Evolutionary conservation across 306 rosid genomes (phyloP).

Genomic region (Rosa rugosa): DNA sequence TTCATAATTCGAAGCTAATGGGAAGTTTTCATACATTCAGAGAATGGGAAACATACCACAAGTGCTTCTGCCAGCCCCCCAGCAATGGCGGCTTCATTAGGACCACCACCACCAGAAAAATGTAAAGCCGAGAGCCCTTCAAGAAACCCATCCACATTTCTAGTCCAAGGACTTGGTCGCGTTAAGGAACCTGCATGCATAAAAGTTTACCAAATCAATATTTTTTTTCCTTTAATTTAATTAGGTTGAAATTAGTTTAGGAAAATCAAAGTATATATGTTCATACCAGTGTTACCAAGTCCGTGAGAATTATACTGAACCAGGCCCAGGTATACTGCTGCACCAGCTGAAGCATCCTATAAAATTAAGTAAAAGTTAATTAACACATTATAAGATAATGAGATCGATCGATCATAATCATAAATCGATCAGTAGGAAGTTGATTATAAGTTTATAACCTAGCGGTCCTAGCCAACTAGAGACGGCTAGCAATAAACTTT

Average conservation of each 20-base stretch:
- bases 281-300: not conserved
- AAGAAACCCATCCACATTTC: not conserved
- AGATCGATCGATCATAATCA: not conserved
- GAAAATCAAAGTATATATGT: not conserved
- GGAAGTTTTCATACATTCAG: not conserved
- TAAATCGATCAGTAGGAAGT: not conserved
- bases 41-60: not conserved
- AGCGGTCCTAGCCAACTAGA: not conserved
- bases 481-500: not conserved
- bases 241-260: not conserved
- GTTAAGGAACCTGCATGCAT: slow-evolving; percentile 11
- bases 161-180: slow-evolving; percentile 15
- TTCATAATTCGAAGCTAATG: not conserved
- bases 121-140: not conserved
- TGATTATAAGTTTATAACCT: not conserved
- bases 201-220: not conserved
- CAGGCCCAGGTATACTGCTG: not conserved
- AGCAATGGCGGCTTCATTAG: slow-evolving; percentile 8
- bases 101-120: slow-evolving; percentile 2
- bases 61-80: slow-evolving; percentile 19
- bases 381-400: too few species aligned
- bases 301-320: slow-evolving; percentile 14
- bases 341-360: not conserved
- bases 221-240: not conserved
- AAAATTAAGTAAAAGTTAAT: too few species aligned